These are phyloP conservation scores for Fusarium annulatum DNA, from an alignment of 2,329 filamentous ascomycete genomes.

Conservation along the genomic window DNA sequence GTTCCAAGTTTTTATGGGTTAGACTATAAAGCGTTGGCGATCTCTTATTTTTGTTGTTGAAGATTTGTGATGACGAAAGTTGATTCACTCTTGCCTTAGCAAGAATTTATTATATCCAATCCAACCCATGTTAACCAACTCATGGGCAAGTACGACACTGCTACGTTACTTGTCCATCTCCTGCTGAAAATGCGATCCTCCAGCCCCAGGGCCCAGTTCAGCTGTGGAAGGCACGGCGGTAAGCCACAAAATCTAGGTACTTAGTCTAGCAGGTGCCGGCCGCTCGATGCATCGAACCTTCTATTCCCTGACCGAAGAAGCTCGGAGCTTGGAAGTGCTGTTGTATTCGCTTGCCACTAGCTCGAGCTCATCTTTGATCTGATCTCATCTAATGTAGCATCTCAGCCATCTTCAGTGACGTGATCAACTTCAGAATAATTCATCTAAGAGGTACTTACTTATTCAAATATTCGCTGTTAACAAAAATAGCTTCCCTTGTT, in stretches of 20 bases:
- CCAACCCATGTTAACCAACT: background rate
- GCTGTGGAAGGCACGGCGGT: conserved; percentile 3
- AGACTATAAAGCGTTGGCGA: background rate
- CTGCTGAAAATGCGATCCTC: conserved; percentile 9
- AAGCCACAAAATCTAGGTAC: conserved; percentile 17
- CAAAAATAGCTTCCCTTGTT: background rate
- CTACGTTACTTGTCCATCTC: background rate
- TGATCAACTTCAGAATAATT: background rate
- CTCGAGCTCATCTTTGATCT: background rate
- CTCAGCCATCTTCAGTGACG: background rate
- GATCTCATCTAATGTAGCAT: background rate
- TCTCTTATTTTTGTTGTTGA: conserved; percentile 18
- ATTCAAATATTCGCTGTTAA: background rate
- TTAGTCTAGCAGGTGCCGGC: background rate
- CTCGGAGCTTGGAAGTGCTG: conserved; percentile 2
- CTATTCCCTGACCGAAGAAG: conserved; percentile 25
- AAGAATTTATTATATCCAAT: conserved; percentile 4
- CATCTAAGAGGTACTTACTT: background rate
- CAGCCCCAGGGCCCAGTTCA: conserved; percentile 30
- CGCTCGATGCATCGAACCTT: conserved; percentile 13
- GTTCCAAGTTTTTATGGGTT: background rate
- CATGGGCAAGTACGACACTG: conserved; percentile 5
- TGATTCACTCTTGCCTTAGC: background rate
- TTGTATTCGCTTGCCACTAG: conserved; percentile 30
- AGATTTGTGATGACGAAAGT: conserved; percentile 16